Evolutionary conservation across 352 stramenopile species (phyloP).

Genomic region (Phytophthora idaei): DNA sequence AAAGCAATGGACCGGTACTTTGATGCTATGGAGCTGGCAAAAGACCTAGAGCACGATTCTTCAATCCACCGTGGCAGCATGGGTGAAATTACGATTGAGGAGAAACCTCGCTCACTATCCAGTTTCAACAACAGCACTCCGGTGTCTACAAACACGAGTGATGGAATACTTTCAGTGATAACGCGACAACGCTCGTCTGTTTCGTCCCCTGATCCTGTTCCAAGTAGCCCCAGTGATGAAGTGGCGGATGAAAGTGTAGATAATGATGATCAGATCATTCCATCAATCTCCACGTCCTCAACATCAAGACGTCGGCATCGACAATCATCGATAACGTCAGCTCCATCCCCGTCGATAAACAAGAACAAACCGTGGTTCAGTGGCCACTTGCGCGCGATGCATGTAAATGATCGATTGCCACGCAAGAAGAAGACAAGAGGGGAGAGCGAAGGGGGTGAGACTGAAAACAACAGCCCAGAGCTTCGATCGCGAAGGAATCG

Average conservation of each 20-base stretch:
- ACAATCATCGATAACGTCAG: conserved; percentile 34
- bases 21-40: conserved; percentile 56
- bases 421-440: conserved; percentile 51
- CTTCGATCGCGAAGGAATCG: conserved; percentile 19
- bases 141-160: conserved; percentile 10
- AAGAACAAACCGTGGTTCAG: conserved; percentile 69
- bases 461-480: conserved; percentile 31
- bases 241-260: conserved; percentile 24
- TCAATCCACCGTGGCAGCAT: conserved; percentile 13
- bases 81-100: conserved; percentile 29
- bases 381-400: conserved; percentile 71
- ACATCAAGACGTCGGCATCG: conserved; percentile 29
- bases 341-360: conserved; percentile 26
- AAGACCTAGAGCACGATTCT: conserved; percentile 19
- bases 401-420: conserved; percentile 63
- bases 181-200: conserved; percentile 25
- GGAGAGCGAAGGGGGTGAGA: conserved; percentile 35
- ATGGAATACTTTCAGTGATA: conserved; percentile 17
- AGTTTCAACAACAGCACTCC: conserved; percentile 14
- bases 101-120: conserved; percentile 19
- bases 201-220: conserved; percentile 26
- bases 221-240: conserved; percentile 26
- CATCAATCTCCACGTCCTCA: conserved; percentile 15
- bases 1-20: conserved; percentile 71
- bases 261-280: conserved; percentile 25